Percentiles rank a stretch among this genome's conserved stretches.
phyloP scores from a whole-genome alignment of 495 filamentous ascomycete genomes.

The Acidiella bohemica region DNA sequence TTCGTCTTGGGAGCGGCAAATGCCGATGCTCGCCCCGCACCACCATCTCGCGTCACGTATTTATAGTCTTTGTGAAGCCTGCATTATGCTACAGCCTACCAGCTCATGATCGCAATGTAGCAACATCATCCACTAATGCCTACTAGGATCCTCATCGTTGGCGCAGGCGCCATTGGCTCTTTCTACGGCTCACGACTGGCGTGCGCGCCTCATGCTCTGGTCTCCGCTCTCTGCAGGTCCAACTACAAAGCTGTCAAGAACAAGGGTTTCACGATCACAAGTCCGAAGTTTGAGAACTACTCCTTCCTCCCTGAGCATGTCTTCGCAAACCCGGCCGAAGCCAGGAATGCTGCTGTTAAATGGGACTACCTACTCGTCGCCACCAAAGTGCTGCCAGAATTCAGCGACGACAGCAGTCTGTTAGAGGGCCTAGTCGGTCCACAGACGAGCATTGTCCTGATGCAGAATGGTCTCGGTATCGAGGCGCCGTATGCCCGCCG shows the following conservation, averaged over 20 bases:
- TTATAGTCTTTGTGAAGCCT: no score
- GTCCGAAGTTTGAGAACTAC: slow-evolving; percentile 42
- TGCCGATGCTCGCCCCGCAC: no score
- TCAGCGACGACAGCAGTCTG: slow-evolving; percentile 28
- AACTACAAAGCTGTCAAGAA: slow-evolving; percentile 39
- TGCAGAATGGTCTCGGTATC: slow-evolving; percentile 60
- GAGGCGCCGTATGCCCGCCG: slow-evolving; percentile 46
- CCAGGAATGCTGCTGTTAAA: slow-evolving; percentile 12
- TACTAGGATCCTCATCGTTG: slow-evolving; percentile 41
- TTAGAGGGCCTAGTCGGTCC: slow-evolving; percentile 25
- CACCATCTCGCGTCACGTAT: no score
- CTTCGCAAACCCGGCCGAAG: slow-evolving; percentile 30
- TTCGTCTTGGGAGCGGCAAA: no score
- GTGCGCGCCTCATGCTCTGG: slow-evolving; percentile 28
- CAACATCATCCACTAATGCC: no score
- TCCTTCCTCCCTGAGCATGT: slow-evolving; percentile 36
- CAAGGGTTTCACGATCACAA: slow-evolving; percentile 36
- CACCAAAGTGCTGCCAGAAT: slow-evolving; percentile 29
- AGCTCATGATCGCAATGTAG: no score
- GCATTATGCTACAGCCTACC: no score
- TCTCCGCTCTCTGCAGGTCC: slow-evolving; percentile 40
- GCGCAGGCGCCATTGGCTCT: slow-evolving; percentile 45
- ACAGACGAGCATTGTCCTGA: slow-evolving; percentile 40
- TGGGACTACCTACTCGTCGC: slow-evolving; percentile 30
- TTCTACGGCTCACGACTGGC: slow-evolving; percentile 46